phyloP scores from a whole-genome alignment of 2,329 filamentous ascomycete species.

The Coniella vitis region DNA sequence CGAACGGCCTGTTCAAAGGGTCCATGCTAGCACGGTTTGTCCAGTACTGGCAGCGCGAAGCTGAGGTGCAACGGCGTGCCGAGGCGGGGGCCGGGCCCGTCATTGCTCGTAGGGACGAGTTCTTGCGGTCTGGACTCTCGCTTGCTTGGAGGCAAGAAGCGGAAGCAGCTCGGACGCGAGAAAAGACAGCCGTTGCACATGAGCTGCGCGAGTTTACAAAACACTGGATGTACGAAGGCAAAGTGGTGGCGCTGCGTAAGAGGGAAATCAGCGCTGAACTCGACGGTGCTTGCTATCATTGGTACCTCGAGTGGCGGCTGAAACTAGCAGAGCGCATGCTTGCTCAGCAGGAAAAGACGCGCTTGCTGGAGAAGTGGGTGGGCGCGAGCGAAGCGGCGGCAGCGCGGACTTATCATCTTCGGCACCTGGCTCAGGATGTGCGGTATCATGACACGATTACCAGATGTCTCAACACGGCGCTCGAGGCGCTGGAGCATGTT shows the following conservation, averaged over 20 bases:
- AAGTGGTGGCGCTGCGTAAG: slow-evolving; percentile 9
- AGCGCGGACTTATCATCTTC: slow-evolving; percentile 7
- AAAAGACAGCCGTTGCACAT: slow-evolving; percentile 4
- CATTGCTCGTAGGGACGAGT: slow-evolving; percentile 16
- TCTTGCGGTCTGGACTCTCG: slow-evolving; percentile 12
- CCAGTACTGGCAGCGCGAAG: slow-evolving; percentile 8
- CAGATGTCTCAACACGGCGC: slow-evolving; percentile 13
- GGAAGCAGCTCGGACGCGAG: slow-evolving; percentile 11
- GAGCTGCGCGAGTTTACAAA: slow-evolving; percentile 9
- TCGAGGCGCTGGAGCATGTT: slow-evolving; percentile 14
- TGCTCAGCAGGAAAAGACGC: slow-evolving; percentile 10
- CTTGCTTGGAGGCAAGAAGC: slow-evolving; percentile 14
- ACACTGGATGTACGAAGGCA: slow-evolving; percentile 15
- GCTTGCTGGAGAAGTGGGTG: slow-evolving; percentile 13
- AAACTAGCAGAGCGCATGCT: slow-evolving; percentile 10
- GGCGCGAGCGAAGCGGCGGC: slow-evolving; percentile 2
- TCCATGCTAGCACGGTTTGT: slow-evolving; percentile 13
- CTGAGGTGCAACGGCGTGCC: slow-evolving; percentile 11
- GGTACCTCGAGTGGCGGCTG: slow-evolving; percentile 16
- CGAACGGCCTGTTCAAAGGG: slow-evolving; percentile 10
- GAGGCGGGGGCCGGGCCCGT: slow-evolving; percentile 14
- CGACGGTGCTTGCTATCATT: slow-evolving; percentile 12
- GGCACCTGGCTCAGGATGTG: slow-evolving; percentile 13
- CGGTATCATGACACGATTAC: slow-evolving; percentile 16
- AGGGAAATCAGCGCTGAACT: slow-evolving; percentile 10